Evolutionary conservation across 192 early-diverging fungal species (phyloP).

Genomic region (Coemansia aciculifera): DNA sequence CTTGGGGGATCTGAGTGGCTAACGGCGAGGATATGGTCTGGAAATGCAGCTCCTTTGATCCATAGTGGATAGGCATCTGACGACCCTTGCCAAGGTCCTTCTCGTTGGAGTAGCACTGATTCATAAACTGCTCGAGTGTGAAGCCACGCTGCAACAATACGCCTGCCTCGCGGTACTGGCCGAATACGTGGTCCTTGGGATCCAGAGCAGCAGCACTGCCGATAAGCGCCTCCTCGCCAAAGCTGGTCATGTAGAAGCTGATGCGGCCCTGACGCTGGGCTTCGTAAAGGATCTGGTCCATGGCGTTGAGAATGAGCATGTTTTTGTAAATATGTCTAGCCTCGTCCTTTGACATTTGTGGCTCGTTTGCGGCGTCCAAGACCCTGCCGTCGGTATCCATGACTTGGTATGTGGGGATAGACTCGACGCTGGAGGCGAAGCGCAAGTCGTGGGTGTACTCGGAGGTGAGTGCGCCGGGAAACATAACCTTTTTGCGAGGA

Average conservation of each 20-base stretch:
- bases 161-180: slow-evolving; percentile 97
- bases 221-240: slow-evolving; percentile 96
- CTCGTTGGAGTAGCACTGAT: slow-evolving; percentile 94
- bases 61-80: slow-evolving; percentile 99
- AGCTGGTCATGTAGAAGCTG: slow-evolving; percentile 98
- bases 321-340: slow-evolving; percentile 82
- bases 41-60: slow-evolving; percentile 79
- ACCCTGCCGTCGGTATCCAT: slow-evolving; percentile 87
- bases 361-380: slow-evolving; percentile 63
- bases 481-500: slow-evolving; percentile 60
- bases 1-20: slow-evolving; percentile 98
- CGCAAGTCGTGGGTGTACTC: slow-evolving; percentile 64
- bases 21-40: slow-evolving; percentile 97
- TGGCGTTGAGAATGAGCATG: slow-evolving; percentile 86
- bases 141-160: slow-evolving; percentile 95
- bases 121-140: slow-evolving; percentile 90
- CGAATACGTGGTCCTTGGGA: slow-evolving; percentile 87
- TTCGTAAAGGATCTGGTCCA: slow-evolving; percentile 96
- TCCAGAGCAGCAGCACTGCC: slow-evolving; percentile 88
- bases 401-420: slow-evolving; percentile 90
- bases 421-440: slow-evolving; percentile 64
- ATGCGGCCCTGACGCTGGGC: slow-evolving; percentile 98
- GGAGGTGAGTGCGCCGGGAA: slow-evolving; percentile 65
- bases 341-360: slow-evolving; percentile 72
- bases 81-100: slow-evolving; percentile 89